Evolutionary conservation across 2,329 filamentous ascomycete species (phyloP), one percentile per base, ranked within the genome.

Genomic region (Nothopassalora personata): DNA sequence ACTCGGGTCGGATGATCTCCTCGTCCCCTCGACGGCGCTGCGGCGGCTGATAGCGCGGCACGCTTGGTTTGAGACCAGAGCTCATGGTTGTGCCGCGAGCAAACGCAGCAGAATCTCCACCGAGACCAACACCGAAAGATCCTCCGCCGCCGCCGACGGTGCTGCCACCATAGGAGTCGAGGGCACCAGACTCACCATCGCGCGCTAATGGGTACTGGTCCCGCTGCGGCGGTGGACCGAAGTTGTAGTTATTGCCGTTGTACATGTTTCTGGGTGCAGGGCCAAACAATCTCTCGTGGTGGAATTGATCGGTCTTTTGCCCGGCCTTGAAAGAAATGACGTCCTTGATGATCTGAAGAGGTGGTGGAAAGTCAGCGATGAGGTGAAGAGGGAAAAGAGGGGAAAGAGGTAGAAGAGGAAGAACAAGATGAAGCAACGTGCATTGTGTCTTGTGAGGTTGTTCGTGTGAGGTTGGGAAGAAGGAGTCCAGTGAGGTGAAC

Each of bases 1-100:
- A 63, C 56, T 63, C 58, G 6, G 60, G 58, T 10, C 60, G 60
- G n/a, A 58, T 43, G n/a, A 51, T n/a, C 3, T 49, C 51, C 13
- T 56, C 53, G 30, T 18, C 23, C 15, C 33, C 19, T 27, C 45
- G 51, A 18, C 54, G 58, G 19, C 30, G 48, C 36, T 52, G 57
- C 8, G 49, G 47, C 19, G 53, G 53, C 10, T 52, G 19, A 45
- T 58, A 58, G 5, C 39, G 51, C 4, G 34, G 36, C 3, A n/a
- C 34, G 9, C 31, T n/a, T 18, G 49, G 56, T 43, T 57, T 57
- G 48, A 57, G 39, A 13, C 49, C 23, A 36, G 45, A 34, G 9
- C 28, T 5, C 28, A n/a, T 10, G 30, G 15, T 51, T 28, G 47
- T 3, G 27, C 47, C 27, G 9, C 47, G 11, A 10, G 47, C 1